phyloP scores from a whole-genome alignment of 768 basidiomycete genomes.

The Suillus decipiens region DNA sequence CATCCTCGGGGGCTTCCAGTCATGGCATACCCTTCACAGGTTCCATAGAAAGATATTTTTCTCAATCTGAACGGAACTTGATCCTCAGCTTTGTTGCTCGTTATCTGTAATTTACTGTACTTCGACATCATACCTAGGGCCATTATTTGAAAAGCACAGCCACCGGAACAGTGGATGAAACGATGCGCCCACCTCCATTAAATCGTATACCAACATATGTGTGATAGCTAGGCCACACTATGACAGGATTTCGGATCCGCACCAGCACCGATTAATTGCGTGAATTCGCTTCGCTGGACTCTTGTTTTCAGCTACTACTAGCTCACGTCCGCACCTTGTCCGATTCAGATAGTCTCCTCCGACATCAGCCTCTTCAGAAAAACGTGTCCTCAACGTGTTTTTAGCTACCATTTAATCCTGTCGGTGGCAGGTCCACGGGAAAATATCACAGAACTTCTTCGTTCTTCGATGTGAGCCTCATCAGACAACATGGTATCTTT shows the following conservation, averaged over 20 bases:
- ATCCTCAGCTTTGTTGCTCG: background rate
- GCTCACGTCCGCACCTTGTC: slow-evolving; percentile 16
- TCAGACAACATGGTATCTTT: slow-evolving; percentile 5
- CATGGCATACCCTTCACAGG: slow-evolving; percentile 3
- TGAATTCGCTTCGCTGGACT: background rate
- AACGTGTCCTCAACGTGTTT: slow-evolving; percentile 34
- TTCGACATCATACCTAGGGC: background rate
- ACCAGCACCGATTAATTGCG: slow-evolving; percentile 4
- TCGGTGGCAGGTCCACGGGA: slow-evolving; percentile 17
- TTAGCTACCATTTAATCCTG: slow-evolving; percentile 30
- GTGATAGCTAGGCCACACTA: background rate
- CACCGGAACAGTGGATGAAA: slow-evolving; percentile 1
- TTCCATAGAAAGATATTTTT: background rate
- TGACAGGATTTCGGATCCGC: slow-evolving; percentile 4
- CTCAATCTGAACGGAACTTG: background rate
- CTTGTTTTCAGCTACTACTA: slow-evolving; percentile 16
- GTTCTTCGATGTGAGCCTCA: slow-evolving; percentile 25
- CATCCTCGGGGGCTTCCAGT: slow-evolving; percentile 1
- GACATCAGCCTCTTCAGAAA: slow-evolving; percentile 22
- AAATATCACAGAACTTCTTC: slow-evolving; percentile 21
- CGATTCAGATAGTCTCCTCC: slow-evolving; percentile 21
- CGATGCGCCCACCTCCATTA: slow-evolving; percentile 2
- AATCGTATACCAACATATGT: background rate
- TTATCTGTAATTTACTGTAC: slow-evolving; percentile 8
- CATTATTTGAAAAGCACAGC: background rate